phyloP scores from a whole-genome alignment of 805 yeast genomes.

The Scheffersomyces lignosus region DNA sequence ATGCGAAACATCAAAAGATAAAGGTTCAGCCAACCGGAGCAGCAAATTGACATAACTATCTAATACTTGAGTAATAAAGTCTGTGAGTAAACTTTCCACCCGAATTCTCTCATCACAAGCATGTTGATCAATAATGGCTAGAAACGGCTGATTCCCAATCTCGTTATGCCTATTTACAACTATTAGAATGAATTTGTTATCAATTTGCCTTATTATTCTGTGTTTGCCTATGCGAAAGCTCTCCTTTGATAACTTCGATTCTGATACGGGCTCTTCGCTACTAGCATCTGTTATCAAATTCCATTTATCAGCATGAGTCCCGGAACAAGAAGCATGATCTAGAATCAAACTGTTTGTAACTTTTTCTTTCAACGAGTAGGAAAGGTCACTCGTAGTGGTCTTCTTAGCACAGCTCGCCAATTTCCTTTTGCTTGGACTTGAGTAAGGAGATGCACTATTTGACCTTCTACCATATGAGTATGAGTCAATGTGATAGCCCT shows the following conservation, averaged over 20 bases:
- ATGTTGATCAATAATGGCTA: constrained; percentile 76
- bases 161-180: background rate
- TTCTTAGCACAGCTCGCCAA: too few relatives aligned
- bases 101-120: constrained; percentile 78
- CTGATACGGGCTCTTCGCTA: too few relatives aligned
- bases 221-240: too few relatives aligned
- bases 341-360: background rate
- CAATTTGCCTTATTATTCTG: constrained; percentile 57
- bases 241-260: too few relatives aligned
- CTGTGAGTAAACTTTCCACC: constrained; percentile 51
- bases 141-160: constrained; percentile 18
- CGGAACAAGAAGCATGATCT: background rate
- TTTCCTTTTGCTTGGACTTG: too few relatives aligned
- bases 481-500: background rate
- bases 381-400: too few relatives aligned
- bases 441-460: too few relatives aligned
- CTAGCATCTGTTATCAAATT: background rate
- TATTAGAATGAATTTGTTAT: constrained; percentile 61
- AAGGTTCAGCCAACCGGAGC: constrained; percentile 6
- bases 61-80: constrained; percentile 29
- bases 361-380: background rate
- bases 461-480: too few relatives aligned
- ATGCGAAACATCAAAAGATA: constrained; percentile 16
- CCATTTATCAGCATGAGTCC: background rate
- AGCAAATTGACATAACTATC: constrained; percentile 10